A percentile compares a stretch with the other conserved stretches of the same genome.
Conservation (phyloP, 202 grass and related monocot species). For the Elaeis oleifera region DNA sequence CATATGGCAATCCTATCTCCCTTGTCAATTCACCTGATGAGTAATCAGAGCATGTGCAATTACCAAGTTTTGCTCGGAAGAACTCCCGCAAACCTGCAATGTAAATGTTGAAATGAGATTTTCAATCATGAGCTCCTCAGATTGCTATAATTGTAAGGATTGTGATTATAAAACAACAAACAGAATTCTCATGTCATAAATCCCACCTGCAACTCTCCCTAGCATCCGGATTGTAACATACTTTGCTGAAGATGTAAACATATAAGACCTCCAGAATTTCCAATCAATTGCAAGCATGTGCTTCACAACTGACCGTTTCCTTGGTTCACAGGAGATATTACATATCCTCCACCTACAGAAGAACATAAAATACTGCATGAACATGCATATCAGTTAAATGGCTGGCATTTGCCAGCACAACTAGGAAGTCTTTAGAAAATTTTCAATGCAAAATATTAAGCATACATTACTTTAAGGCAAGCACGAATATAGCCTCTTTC, state of each 20-base stretch:
- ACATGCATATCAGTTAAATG: conserved; percentile 12
- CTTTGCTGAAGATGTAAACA: conserved; percentile 73
- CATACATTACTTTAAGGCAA: conserved; percentile 99
- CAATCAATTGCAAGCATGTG: conserved; percentile 99
- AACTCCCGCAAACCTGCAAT: conserved; percentile 70
- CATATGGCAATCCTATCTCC: conserved; percentile 32
- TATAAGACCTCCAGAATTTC: conserved; percentile 95
- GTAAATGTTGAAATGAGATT: background rate
- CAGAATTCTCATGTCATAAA: conserved; percentile 24
- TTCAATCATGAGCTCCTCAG: background rate
- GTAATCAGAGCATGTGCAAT: conserved; percentile 46
- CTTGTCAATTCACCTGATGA: conserved; percentile 60
- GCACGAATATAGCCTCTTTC: conserved; percentile 85
- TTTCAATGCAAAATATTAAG: conserved; percentile 33
- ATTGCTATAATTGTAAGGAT: background rate
- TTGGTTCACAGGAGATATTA: conserved; percentile 91
- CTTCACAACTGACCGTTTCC: conserved; percentile 86
- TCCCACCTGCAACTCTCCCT: conserved; percentile 74
- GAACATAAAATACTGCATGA: background rate
- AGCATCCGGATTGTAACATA: conserved; percentile 80
- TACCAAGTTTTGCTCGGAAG: conserved; percentile 75
- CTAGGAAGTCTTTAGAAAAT: background rate
- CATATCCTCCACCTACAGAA: conserved; percentile 89
- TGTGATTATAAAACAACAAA: background rate
- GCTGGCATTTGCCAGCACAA: conserved; percentile 20